phyloP scores from a whole-genome alignment of 2,329 filamentous ascomycete species.

The Magnaporthiopsis incrustans region DNA sequence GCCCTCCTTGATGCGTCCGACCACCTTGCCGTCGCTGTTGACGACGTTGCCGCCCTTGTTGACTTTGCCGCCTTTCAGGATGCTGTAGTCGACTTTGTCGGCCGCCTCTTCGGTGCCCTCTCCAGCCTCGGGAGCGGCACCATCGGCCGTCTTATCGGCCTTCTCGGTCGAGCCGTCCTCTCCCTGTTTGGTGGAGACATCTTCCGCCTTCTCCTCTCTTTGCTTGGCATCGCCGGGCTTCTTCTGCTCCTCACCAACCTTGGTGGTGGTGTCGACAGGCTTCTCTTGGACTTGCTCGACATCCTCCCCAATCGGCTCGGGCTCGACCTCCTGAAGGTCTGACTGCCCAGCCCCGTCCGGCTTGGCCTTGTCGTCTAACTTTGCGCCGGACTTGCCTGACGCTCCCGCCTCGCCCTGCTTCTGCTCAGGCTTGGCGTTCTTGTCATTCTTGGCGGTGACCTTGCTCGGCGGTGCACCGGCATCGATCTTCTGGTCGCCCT shows the following conservation, averaged over 20 bases:
- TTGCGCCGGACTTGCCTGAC: not conserved
- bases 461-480: not conserved
- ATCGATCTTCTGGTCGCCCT: constrained; percentile 10
- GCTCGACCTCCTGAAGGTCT: constrained; percentile 11
- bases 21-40: constrained; percentile 40
- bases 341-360: constrained; percentile 8
- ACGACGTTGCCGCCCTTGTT: constrained; percentile 54
- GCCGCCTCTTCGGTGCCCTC: constrained; percentile 13
- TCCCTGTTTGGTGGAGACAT: constrained; percentile 7
- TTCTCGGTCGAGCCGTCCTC: constrained; percentile 13
- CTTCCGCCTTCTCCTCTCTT: constrained; percentile 11
- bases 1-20: constrained; percentile 58
- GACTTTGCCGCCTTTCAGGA: constrained; percentile 45
- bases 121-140: constrained; percentile 7
- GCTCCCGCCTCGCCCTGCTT: not conserved
- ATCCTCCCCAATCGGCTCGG: constrained; percentile 11
- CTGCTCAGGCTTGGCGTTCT: not conserved
- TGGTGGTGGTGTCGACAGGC: constrained; percentile 10
- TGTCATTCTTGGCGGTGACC: not conserved
- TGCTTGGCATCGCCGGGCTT: constrained; percentile 9
- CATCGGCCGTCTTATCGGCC: constrained; percentile 11
- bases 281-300: constrained; percentile 9
- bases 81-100: constrained; percentile 34
- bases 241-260: not conserved
- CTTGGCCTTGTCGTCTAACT: constrained; percentile 8